Evolutionary conservation across 305 asterid genomes (phyloP).

Genomic region (Fraxinus ornus): DNA sequence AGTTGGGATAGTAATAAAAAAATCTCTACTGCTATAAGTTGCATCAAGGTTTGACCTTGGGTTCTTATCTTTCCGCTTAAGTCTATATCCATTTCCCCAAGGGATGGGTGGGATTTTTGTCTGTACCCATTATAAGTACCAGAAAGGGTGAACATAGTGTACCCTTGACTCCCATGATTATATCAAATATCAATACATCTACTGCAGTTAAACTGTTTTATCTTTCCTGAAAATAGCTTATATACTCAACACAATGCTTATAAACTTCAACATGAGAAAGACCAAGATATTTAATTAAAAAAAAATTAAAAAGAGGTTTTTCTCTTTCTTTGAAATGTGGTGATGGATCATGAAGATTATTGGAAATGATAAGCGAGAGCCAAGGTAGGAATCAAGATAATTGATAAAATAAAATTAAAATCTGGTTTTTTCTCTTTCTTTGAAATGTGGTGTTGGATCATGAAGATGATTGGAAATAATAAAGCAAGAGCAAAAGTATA

Average conservation of each 20-base stretch:
- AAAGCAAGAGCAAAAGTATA: not conserved
- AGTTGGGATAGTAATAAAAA: not conserved
- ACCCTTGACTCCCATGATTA: not conserved
- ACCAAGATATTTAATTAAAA: not conserved
- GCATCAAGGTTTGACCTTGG: not conserved
- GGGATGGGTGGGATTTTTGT: not conserved
- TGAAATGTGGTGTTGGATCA: not conserved
- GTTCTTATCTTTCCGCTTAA: not conserved
- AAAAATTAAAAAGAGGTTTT: not conserved
- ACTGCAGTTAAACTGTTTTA: not conserved
- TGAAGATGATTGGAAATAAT: not conserved
- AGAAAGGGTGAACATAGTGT: not conserved
- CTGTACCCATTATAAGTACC: not conserved
- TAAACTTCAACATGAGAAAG: not conserved
- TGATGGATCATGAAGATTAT: not conserved
- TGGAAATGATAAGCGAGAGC: not conserved
- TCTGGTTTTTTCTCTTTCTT: not conserved
- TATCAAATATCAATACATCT: not conserved
- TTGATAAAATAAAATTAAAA: not conserved
- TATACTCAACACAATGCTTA: not conserved
- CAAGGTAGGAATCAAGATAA: not conserved
- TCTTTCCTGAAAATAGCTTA: not conserved
- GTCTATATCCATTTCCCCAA: not conserved
- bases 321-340: not conserved
- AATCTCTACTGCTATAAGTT: not conserved